Evolutionary conservation across 83 land plant species (phyloP).

Genomic region (Larix sibirica): DNA sequence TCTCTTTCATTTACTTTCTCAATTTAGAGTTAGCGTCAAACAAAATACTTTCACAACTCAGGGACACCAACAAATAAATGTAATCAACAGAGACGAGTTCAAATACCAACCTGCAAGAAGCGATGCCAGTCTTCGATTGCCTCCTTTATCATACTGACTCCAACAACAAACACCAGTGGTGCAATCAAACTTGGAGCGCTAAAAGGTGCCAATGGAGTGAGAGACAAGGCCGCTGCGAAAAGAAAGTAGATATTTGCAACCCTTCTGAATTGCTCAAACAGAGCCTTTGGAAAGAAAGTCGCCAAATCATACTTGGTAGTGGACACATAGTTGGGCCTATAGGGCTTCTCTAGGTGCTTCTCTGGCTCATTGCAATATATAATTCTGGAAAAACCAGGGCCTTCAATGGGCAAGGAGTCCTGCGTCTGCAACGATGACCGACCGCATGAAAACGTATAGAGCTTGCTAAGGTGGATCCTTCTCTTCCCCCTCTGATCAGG

Average conservation of each 20-base stretch:
- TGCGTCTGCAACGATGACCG: conserved; percentile 17
- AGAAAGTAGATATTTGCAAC: conserved; percentile 50
- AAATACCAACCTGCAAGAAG: conserved; percentile 33
- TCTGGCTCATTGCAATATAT: conserved; percentile 40
- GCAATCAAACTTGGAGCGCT: conserved; percentile 27
- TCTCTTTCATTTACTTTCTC: too few relatives aligned
- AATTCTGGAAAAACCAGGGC: conserved; percentile 38
- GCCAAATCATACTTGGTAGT: conserved; percentile 37
- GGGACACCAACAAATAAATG: background rate
- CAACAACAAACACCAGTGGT: conserved; percentile 36
- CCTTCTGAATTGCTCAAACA: conserved; percentile 54
- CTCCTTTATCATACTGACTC: conserved; percentile 47
- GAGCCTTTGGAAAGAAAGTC: conserved; percentile 42
- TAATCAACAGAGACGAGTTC: too few relatives aligned
- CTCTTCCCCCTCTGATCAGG: conserved; percentile 27
- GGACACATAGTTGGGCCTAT: conserved; percentile 37
- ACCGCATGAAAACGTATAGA: conserved; percentile 31
- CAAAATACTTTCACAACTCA: background rate
- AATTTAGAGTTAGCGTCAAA: background rate
- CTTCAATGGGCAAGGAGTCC: conserved; percentile 24
- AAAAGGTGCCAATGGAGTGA: conserved; percentile 38
- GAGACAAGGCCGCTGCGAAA: conserved; percentile 34
- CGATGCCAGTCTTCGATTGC: conserved; percentile 46
- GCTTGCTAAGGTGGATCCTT: conserved; percentile 39
- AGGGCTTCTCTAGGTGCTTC: conserved; percentile 15